Conservation (phyloP, 2,329 filamentous ascomycete genomes). For the Graphilbum fragrans region DNA sequence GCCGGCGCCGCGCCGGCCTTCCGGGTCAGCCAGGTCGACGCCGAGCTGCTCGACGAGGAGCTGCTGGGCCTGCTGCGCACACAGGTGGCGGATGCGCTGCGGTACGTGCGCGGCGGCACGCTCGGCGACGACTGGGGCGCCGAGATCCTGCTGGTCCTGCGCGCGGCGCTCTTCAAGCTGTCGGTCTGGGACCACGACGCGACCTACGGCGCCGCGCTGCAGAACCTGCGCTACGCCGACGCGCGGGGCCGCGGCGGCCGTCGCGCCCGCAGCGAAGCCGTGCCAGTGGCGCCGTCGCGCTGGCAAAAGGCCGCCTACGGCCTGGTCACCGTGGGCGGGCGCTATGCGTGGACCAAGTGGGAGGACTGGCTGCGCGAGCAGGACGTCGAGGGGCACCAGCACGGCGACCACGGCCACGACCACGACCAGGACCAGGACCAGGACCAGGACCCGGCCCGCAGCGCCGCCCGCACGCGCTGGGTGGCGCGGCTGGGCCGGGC, state of each 20-base stretch:
- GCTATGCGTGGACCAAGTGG: slow-evolving; percentile 87
- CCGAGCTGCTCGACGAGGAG: slow-evolving; percentile 89
- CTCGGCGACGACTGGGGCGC: slow-evolving; percentile 76
- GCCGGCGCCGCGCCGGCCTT: slow-evolving; percentile 61
- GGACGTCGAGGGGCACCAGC: slow-evolving; percentile 62
- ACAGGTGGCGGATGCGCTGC: slow-evolving; percentile 79
- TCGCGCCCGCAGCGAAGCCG: slow-evolving; percentile 32
- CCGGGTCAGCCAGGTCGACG: slow-evolving; percentile 90
- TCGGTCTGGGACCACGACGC: slow-evolving; percentile 95
- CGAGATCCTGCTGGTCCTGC: slow-evolving; percentile 69
- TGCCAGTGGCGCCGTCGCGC: slow-evolving; percentile 58
- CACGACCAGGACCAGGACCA: background rate
- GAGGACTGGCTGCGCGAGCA: slow-evolving; percentile 71
- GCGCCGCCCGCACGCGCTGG: background rate
- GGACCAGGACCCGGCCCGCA: background rate
- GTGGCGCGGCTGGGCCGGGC: slow-evolving; percentile 51
- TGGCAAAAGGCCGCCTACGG: slow-evolving; percentile 82
- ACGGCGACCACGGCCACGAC: slow-evolving; percentile 17
- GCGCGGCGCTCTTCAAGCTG: slow-evolving; percentile 81
- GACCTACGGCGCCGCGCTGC: slow-evolving; percentile 83
- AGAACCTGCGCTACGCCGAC: slow-evolving; percentile 84
- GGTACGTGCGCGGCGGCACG: slow-evolving; percentile 66
- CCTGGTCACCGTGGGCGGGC: slow-evolving; percentile 71
- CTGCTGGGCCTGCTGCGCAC: slow-evolving; percentile 72
- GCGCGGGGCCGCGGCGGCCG: slow-evolving; percentile 38